phyloP scores from a whole-genome alignment of 352 stramenopile species.

The Discostella stelligera region DNA sequence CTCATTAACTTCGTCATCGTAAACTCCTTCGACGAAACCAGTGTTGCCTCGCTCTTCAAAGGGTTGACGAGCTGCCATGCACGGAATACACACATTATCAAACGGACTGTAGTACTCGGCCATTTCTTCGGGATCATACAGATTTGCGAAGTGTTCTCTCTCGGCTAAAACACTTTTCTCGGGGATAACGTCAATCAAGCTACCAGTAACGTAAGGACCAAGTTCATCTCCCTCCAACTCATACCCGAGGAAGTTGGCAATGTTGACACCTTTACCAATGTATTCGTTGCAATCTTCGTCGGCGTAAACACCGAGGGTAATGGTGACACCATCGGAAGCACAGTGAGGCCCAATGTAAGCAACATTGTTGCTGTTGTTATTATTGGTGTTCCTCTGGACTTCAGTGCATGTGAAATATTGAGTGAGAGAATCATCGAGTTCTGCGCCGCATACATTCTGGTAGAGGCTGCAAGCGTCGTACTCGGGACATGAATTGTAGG shows the following conservation, averaged over 20 bases:
- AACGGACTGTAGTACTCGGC: neutral
- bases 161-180: neutral
- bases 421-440: constrained; percentile 38
- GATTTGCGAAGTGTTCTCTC: neutral
- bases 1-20: constrained; percentile 8
- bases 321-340: constrained; percentile 58
- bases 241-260: constrained; percentile 50
- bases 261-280: constrained; percentile 51
- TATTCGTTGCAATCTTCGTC: constrained; percentile 75
- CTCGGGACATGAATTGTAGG: constrained; percentile 28
- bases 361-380: constrained; percentile 2
- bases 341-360: constrained; percentile 74
- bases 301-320: constrained; percentile 72
- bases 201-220: neutral
- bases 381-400: constrained; percentile 56
- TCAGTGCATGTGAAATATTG: constrained; percentile 68
- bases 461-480: constrained; percentile 61
- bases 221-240: constrained; percentile 17
- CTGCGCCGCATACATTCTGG: constrained; percentile 29
- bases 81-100: constrained; percentile 19
- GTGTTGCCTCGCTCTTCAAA: neutral
- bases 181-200: neutral
- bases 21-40: neutral
- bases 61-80: constrained; percentile 4
- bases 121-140: neutral